Evolutionary conservation across 2,329 filamentous ascomycete species (phyloP).

Genomic region (Apiospora phragmitis): DNA sequence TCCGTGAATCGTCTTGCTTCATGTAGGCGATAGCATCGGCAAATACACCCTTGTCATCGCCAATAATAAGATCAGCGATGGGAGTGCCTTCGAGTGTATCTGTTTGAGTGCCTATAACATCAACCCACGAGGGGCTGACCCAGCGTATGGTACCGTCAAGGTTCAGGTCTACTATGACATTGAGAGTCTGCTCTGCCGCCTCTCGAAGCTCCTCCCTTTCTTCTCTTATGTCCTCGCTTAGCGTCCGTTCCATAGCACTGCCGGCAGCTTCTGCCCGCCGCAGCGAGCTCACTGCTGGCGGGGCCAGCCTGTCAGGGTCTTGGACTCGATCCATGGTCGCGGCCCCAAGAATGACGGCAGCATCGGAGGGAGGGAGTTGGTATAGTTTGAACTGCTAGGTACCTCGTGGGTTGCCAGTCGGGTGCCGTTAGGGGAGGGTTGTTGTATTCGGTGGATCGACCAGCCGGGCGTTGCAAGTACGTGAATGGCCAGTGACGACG

Average conservation of each 20-base stretch:
- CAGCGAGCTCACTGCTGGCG: slow-evolving; percentile 54
- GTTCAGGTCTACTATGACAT: slow-evolving; percentile 92
- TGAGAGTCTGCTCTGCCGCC: slow-evolving; percentile 93
- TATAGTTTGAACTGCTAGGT: background rate
- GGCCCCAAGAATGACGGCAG: slow-evolving; percentile 31
- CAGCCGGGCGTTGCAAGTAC: slow-evolving; percentile 5
- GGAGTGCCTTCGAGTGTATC: slow-evolving; percentile 73
- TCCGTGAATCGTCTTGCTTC: slow-evolving; percentile 89
- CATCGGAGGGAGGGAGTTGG: slow-evolving; percentile 30
- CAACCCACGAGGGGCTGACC: slow-evolving; percentile 94
- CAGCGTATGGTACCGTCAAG: slow-evolving; percentile 89
- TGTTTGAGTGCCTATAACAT: slow-evolving; percentile 80
- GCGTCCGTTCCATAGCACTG: slow-evolving; percentile 59
- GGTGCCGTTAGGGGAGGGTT: slow-evolving; percentile 10
- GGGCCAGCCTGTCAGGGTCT: slow-evolving; percentile 45
- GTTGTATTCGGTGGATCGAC: slow-evolving; percentile 10
- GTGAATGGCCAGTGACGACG: slow-evolving; percentile 30
- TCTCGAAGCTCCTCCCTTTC: slow-evolving; percentile 92
- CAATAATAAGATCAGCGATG: slow-evolving; percentile 77
- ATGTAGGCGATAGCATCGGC: slow-evolving; percentile 82
- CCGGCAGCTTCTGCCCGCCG: slow-evolving; percentile 49
- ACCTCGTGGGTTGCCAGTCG: background rate
- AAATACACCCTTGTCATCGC: slow-evolving; percentile 78
- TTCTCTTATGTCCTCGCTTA: slow-evolving; percentile 88
- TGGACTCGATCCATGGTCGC: slow-evolving; percentile 45